phyloP scores from a whole-genome alignment of 148 eudicot species.

The Mesembryanthemum crystallinum region DNA sequence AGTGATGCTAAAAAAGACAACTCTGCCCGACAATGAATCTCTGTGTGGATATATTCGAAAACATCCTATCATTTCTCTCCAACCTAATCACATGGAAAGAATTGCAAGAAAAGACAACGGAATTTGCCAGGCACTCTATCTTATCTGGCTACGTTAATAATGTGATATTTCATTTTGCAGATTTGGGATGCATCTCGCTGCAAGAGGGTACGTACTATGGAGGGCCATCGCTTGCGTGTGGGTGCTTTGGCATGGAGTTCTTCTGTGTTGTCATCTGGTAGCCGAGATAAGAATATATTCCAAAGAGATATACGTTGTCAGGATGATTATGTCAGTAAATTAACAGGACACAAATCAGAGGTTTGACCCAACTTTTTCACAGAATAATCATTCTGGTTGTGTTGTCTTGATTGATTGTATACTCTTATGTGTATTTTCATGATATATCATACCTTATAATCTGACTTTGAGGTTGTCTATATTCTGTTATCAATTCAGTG shows the following conservation, averaged over 20 bases:
- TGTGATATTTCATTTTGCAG: slow-evolving; percentile 29
- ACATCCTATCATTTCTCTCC: too few relatives aligned
- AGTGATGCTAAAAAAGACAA: too few relatives aligned
- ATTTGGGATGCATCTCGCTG: slow-evolving; percentile 91
- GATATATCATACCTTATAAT: background rate
- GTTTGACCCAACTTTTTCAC: slow-evolving; percentile 32
- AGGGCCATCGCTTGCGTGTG: slow-evolving; percentile 79
- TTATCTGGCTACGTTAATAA: background rate
- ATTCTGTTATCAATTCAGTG: background rate
- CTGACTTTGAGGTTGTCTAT: background rate
- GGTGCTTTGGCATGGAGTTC: slow-evolving; percentile 92
- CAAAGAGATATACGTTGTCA: slow-evolving; percentile 78
- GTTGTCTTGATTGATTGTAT: background rate
- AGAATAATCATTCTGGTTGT: background rate
- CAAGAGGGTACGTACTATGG: slow-evolving; percentile 76
- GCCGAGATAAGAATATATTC: slow-evolving; percentile 79
- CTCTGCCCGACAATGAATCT: too few relatives aligned
- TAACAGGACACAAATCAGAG: slow-evolving; percentile 89
- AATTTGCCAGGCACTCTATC: too few relatives aligned
- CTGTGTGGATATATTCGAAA: too few relatives aligned
- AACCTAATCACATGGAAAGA: too few relatives aligned
- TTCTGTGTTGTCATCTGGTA: slow-evolving; percentile 74
- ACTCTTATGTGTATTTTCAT: background rate
- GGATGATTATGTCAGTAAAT: slow-evolving; percentile 74
- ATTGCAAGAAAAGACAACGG: too few relatives aligned